Evolutionary conservation across 129 eudicot species (phyloP).

Genomic region (Centella asiatica): DNA sequence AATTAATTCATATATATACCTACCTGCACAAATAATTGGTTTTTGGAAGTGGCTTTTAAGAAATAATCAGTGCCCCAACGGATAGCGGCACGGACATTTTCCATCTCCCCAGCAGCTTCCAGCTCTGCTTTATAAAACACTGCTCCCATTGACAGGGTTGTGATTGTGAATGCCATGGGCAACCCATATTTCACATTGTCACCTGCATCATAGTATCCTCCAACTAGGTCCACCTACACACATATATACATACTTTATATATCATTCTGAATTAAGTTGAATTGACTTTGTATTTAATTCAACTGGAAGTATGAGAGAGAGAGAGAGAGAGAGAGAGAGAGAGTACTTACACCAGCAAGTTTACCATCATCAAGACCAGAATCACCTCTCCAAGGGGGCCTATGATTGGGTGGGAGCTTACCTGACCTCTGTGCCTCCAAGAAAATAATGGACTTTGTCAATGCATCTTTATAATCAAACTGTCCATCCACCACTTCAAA

Average conservation of each 20-base stretch:
- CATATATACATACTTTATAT: not conserved
- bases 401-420: constrained; percentile 58
- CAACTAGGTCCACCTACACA: constrained; percentile 67
- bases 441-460: constrained; percentile 66
- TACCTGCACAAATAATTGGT: constrained; percentile 69
- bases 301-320: too few relatives aligned
- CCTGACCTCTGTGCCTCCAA: constrained; percentile 90
- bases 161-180: constrained; percentile 83
- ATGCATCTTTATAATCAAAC: constrained; percentile 54
- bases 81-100: constrained; percentile 37
- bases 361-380: constrained; percentile 74
- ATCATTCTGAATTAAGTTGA: too few relatives aligned
- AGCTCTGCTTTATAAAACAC: constrained; percentile 36
- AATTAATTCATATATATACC: not conserved
- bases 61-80: constrained; percentile 87
- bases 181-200: constrained; percentile 80
- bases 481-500: constrained; percentile 22
- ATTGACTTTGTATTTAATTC: too few relatives aligned
- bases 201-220: constrained; percentile 96
- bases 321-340: not conserved
- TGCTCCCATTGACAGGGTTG: constrained; percentile 78
- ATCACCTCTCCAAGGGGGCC: constrained; percentile 78
- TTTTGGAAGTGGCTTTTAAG: constrained; percentile 43
- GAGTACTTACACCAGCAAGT: constrained; percentile 42
- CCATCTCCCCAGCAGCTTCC: constrained; percentile 46